These are phyloP conservation scores for Botrytis tulipae DNA, from an alignment of 2,329 filamentous ascomycete genomes.

Conservation along the genomic window DNA sequence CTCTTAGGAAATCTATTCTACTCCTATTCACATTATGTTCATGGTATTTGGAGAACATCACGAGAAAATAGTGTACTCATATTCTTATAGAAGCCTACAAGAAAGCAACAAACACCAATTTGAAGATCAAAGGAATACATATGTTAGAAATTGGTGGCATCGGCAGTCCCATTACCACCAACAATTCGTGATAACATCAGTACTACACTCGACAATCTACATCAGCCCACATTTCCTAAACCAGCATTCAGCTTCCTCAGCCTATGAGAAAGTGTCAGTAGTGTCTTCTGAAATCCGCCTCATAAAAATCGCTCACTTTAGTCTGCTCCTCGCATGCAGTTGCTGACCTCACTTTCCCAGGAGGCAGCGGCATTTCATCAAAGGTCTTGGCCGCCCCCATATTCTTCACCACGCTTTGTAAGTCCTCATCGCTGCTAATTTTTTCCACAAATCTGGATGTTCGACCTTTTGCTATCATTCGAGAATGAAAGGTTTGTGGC, in stretches of 20 bases:
- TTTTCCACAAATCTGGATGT: neutral
- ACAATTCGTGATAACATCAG: neutral
- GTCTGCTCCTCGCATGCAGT: neutral
- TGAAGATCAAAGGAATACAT: neutral
- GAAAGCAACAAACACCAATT: neutral
- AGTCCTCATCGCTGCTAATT: neutral
- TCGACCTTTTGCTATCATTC: neutral
- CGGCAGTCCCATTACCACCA: neutral
- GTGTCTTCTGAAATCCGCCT: neutral
- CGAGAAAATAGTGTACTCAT: neutral
- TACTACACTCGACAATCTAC: neutral
- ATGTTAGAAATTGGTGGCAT: neutral
- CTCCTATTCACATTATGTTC: neutral
- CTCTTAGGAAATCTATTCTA: neutral
- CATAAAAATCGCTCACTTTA: too few species aligned
- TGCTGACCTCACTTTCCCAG: neutral
- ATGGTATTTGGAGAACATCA: neutral
- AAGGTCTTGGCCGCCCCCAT: neutral
- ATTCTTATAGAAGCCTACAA: neutral
- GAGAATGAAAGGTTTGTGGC: neutral
- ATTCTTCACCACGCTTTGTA: neutral
- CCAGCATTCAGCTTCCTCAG: neutral
- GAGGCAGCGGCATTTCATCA: neutral
- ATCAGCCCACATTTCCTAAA: neutral
- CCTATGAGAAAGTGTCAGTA: neutral